These are phyloP conservation scores for Kurtzmaniella quercitrusa DNA, from an alignment of 1,139 yeast genomes.

Conservation along the genomic window DNA sequence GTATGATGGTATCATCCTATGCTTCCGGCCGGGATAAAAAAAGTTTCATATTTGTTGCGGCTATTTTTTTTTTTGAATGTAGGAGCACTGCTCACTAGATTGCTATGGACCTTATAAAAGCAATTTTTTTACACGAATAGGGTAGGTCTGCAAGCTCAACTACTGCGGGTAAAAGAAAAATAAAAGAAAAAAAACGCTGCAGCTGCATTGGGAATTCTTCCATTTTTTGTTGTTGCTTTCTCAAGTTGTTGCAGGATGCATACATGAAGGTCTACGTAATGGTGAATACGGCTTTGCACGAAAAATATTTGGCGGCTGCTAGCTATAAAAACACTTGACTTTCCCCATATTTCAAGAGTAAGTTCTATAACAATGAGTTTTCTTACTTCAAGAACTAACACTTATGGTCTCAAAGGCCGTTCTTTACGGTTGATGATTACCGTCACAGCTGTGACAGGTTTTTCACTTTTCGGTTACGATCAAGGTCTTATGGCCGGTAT, in stretches of 20 bases:
- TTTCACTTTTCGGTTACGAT: slow-evolving; percentile 71
- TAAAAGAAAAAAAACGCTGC: background rate
- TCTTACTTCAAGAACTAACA: slow-evolving; percentile 27
- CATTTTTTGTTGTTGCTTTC: background rate
- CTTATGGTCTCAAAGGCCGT: slow-evolving; percentile 49
- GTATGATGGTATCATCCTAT: too few relatives aligned
- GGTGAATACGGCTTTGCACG: background rate
- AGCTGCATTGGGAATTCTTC: background rate
- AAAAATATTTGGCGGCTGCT: background rate
- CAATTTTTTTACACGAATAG: background rate
- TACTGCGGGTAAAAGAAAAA: background rate
- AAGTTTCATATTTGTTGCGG: background rate
- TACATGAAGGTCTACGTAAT: background rate
- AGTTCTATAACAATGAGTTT: background rate
- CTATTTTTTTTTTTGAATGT: background rate
- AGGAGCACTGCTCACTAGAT: background rate
- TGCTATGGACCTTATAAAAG: background rate
- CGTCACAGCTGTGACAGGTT: slow-evolving; percentile 58
- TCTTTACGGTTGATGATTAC: slow-evolving; percentile 45
- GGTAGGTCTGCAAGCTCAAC: background rate
- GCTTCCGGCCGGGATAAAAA: background rate
- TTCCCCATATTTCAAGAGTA: background rate
- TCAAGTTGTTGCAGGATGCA: background rate
- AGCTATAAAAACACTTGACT: background rate
- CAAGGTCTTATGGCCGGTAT: slow-evolving; percentile 76